Base-by-base conservation (phyloP, 1,139 yeast species). In the Kluyveromyces sp. region DNA sequence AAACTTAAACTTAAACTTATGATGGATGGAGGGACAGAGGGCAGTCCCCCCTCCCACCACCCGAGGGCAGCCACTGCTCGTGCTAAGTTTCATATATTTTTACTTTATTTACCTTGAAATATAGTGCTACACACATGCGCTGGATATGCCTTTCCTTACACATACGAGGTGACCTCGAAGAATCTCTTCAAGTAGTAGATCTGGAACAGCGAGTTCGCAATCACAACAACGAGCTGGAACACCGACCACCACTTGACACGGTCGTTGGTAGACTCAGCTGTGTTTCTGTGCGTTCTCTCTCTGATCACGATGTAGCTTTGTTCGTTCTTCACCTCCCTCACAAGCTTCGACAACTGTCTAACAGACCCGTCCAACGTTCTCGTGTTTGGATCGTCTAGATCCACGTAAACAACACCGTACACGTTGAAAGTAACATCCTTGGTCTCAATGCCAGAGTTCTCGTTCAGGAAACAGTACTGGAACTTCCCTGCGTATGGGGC, bases 231-330 rank as follows among this genome's bases (percentile, higher is more conserved):
- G 54, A 92, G 74, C 71, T 92, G 98, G 75, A 90, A 85, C 36
- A 87, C 76, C 30, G 96, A 86, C 98, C 98, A 92, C 89, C 95
- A 92, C 70, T 92, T 92, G 59, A 92, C 97, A 64, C 98, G 81
- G 48, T 95, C 83, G 69, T 92, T 92, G 45, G 98, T 92, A 30
- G 95, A 84, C 70, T 92, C 98, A 5, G 98, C 97, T 21, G 98
- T 92, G 71, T 92, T 92, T 77, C 98, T 85, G 69, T 92, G 98
- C 33, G 95, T 86, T 71, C 97, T 83, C 70, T 92, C 98, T 70
- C 98, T 83, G 52, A 92, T 89, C 42, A 89, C 95, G 61, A 92
- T 83, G 70, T 92, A 92, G 56, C 88, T 79, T 64, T 84, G 94
- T 70, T 92, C 98, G 57, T 90, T 94, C 69, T 84, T 85, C 52